Conservation (phyloP, 2,329 filamentous ascomycete genomes). For the Trichoderma sp. region DNA sequence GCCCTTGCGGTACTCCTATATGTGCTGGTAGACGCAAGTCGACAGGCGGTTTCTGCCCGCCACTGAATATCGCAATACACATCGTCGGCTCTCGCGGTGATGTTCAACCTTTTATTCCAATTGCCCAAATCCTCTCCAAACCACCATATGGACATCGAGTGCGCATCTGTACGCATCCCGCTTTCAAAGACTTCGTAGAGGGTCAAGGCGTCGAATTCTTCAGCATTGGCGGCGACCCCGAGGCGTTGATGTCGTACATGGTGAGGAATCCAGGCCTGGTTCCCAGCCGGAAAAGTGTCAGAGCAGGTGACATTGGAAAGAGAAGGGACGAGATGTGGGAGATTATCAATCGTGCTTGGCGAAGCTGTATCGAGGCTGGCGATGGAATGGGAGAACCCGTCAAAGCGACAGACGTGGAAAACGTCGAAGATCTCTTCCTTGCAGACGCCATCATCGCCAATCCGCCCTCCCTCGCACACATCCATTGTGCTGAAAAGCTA, state of each 20-base stretch:
- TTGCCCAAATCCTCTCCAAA: conserved; percentile 46
- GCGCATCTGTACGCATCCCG: conserved; percentile 54
- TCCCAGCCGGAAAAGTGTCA: conserved; percentile 37
- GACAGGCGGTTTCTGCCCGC: conserved; percentile 24
- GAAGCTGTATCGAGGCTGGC: conserved; percentile 38
- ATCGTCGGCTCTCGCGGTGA: conserved; percentile 35
- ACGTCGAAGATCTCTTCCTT: conserved; percentile 44
- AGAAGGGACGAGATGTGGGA: conserved; percentile 37
- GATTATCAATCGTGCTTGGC: conserved; percentile 40
- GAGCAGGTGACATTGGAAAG: conserved; percentile 37
- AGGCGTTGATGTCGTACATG: conserved; percentile 46
- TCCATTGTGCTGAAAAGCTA: conserved; percentile 51
- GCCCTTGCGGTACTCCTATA: not conserved
- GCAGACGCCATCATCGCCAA: conserved; percentile 56
- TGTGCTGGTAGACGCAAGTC: not conserved
- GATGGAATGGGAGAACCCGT: conserved; percentile 31
- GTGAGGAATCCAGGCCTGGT: conserved; percentile 41
- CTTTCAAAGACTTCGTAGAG: conserved; percentile 53
- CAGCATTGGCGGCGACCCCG: conserved; percentile 55
- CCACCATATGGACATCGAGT: conserved; percentile 50
- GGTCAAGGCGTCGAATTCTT: conserved; percentile 56
- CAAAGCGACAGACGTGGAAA: conserved; percentile 29
- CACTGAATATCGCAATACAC: conserved; percentile 35
- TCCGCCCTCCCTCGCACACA: conserved; percentile 51
- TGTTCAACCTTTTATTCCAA: conserved; percentile 56